phyloP scores from a whole-genome alignment of 1,139 yeast genomes.

The Wickerhamomyces sp. region DNA sequence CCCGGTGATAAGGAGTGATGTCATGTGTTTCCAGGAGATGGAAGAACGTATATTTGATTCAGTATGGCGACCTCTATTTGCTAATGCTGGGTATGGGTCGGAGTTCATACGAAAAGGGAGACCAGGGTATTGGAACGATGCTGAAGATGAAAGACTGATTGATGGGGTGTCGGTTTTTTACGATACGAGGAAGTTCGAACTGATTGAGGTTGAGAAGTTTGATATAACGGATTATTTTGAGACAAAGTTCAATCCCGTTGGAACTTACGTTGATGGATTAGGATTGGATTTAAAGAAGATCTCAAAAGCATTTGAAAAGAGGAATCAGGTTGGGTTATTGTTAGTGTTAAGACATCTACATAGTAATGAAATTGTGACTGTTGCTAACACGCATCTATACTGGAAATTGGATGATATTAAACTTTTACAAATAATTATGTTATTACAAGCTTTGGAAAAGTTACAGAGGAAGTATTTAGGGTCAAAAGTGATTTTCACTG shows the following conservation, averaged over 20 bases:
- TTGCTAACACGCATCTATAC: slow-evolving; percentile 56
- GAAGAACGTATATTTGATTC: slow-evolving; percentile 41
- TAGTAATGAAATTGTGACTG: slow-evolving; percentile 35
- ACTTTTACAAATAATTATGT: slow-evolving; percentile 45
- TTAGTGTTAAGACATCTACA: slow-evolving; percentile 39
- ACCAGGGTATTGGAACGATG: slow-evolving; percentile 43
- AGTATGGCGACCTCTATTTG: slow-evolving; percentile 35
- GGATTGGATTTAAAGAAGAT: slow-evolving; percentile 33
- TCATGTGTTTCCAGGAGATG: slow-evolving; percentile 60
- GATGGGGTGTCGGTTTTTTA: slow-evolving; percentile 57
- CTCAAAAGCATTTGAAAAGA: slow-evolving; percentile 31
- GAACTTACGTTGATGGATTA: slow-evolving; percentile 38
- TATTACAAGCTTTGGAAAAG: slow-evolving; percentile 37
- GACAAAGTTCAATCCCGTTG: slow-evolving; percentile 9
- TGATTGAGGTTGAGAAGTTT: slow-evolving; percentile 33
- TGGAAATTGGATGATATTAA: slow-evolving; percentile 57
- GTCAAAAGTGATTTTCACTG: slow-evolving; percentile 33
- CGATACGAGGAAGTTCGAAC: slow-evolving; percentile 40
- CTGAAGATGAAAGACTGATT: slow-evolving; percentile 32
- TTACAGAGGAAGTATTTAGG: slow-evolving; percentile 24
- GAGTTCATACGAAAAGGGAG: slow-evolving; percentile 42
- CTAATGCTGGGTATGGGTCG: slow-evolving; percentile 34
- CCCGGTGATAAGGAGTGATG: slow-evolving; percentile 40
- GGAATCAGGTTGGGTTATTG: slow-evolving; percentile 53
- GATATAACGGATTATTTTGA: slow-evolving; percentile 16